Evolutionary conservation across 1,284 basidiomycete genomes (phyloP).

Genomic region (Trametes pubescens): DNA sequence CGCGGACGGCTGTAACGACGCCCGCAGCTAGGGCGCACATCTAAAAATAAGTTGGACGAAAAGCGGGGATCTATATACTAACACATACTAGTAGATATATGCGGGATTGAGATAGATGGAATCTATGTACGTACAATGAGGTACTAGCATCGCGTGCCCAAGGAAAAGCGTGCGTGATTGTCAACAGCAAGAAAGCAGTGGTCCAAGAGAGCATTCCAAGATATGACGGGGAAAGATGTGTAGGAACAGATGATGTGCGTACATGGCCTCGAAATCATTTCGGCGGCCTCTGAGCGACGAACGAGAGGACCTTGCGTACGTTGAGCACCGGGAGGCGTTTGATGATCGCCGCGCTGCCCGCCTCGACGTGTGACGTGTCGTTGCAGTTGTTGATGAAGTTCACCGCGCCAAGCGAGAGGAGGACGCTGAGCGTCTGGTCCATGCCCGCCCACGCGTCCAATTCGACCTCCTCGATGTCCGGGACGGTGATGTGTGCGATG

Average conservation of each 20-base stretch:
- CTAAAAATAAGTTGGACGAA: too few relatives aligned
- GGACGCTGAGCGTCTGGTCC: constrained; percentile 29
- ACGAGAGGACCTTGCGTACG: constrained; percentile 21
- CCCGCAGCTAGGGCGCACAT: too few relatives aligned
- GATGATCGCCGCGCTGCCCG: constrained; percentile 20
- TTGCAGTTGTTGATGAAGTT: constrained; percentile 24
- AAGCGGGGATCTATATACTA: too few relatives aligned
- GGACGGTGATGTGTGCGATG: constrained; percentile 18
- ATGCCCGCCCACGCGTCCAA: constrained; percentile 24
- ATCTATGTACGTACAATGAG: not conserved
- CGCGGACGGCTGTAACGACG: too few relatives aligned
- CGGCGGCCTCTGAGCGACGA: constrained; percentile 6
- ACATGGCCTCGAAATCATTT: not conserved
- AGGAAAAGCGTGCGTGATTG: not conserved
- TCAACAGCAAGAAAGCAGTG: not conserved
- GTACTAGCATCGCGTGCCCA: not conserved
- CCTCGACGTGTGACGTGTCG: constrained; percentile 19
- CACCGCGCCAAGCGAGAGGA: constrained; percentile 26
- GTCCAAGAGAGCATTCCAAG: not conserved
- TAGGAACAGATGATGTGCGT: not conserved
- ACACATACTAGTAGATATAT: too few relatives aligned
- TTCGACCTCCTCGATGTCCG: constrained; percentile 16
- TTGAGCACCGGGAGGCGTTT: constrained; percentile 23
- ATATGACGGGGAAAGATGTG: not conserved
- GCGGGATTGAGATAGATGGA: not conserved